These are phyloP conservation scores for Rhizopogon vulgaris DNA, from an alignment of 768 basidiomycete genomes.

Conservation along the genomic window DNA sequence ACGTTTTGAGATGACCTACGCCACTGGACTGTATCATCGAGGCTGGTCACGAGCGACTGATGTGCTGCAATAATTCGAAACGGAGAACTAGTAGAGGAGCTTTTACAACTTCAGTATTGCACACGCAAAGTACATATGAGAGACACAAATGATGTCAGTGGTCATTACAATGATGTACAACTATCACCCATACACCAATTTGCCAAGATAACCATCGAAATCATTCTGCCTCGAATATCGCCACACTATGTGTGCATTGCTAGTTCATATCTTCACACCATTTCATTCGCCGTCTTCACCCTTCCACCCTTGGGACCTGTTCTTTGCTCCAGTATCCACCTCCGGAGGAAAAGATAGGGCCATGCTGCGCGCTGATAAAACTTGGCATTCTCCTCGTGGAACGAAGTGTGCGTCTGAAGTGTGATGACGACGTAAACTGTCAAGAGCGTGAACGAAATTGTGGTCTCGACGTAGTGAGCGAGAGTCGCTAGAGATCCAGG, in stretches of 20 bases:
- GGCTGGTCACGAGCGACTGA: too few species aligned
- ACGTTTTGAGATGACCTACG: too few species aligned
- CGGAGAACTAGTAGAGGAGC: too few species aligned
- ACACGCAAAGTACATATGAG: too few species aligned
- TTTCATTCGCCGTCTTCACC: not conserved
- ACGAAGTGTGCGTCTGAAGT: conserved; percentile 32
- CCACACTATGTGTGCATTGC: not conserved
- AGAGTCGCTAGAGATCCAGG: conserved; percentile 25
- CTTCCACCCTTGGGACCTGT: not conserved
- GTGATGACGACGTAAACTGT: conserved; percentile 53
- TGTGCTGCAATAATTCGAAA: too few species aligned
- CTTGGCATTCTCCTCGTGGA: conserved; percentile 12
- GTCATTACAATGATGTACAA: too few species aligned
- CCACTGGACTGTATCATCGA: too few species aligned
- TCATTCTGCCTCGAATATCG: too few species aligned
- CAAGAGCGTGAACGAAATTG: conserved; percentile 40
- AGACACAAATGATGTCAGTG: too few species aligned
- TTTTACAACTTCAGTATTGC: too few species aligned
- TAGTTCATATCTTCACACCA: not conserved
- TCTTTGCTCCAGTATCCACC: not conserved
- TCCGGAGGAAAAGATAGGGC: conserved; percentile 11
- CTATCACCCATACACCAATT: too few species aligned
- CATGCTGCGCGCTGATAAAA: conserved; percentile 16
- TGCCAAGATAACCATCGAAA: too few species aligned
- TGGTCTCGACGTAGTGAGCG: conserved; percentile 31